Conservation (phyloP, 495 filamentous ascomycete genomes). For the Aspergillus saccharolyticus region DNA sequence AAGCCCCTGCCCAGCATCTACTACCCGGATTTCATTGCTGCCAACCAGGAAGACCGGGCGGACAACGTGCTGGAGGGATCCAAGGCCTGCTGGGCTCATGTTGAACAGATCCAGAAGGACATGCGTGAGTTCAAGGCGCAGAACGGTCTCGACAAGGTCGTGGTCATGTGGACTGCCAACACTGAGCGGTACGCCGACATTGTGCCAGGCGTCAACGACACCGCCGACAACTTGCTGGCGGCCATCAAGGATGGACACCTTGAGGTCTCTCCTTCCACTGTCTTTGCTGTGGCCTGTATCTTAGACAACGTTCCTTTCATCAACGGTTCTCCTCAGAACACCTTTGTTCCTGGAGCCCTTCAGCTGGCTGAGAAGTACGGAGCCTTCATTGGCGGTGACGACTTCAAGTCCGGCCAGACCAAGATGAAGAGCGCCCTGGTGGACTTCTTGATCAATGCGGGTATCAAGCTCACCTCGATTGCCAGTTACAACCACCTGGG, state of each 20-base stretch:
- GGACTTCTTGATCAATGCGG: slow-evolving; percentile 96
- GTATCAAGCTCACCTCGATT: slow-evolving; percentile 98
- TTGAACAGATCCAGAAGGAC: slow-evolving; percentile 90
- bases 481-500: slow-evolving; percentile 99
- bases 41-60: slow-evolving; percentile 96
- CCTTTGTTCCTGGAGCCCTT: slow-evolving; percentile 90
- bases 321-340: slow-evolving; percentile 99
- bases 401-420: slow-evolving; percentile 99
- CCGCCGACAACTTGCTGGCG: slow-evolving; percentile 85
- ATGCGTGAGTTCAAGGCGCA: slow-evolving; percentile 91
- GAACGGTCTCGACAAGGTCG: slow-evolving; percentile 88
- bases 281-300: slow-evolving; percentile 93
- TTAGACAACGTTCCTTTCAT: slow-evolving; percentile 91
- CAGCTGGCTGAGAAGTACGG: slow-evolving; percentile 81
- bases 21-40: slow-evolving; percentile 98
- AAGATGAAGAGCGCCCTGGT: slow-evolving; percentile 99
- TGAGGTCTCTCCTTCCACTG: slow-evolving; percentile 87
- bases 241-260: slow-evolving; percentile 80
- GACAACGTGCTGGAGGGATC: slow-evolving; percentile 82
- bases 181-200: slow-evolving; percentile 95
- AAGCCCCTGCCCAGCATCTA: slow-evolving; percentile 91
- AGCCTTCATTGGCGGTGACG: slow-evolving; percentile 94
- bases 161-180: slow-evolving; percentile 98
- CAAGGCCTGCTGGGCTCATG: slow-evolving; percentile 80
- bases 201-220: slow-evolving; percentile 87